Conservation (phyloP, 352 stramenopile genomes). For the Pythium insidiosum region DNA sequence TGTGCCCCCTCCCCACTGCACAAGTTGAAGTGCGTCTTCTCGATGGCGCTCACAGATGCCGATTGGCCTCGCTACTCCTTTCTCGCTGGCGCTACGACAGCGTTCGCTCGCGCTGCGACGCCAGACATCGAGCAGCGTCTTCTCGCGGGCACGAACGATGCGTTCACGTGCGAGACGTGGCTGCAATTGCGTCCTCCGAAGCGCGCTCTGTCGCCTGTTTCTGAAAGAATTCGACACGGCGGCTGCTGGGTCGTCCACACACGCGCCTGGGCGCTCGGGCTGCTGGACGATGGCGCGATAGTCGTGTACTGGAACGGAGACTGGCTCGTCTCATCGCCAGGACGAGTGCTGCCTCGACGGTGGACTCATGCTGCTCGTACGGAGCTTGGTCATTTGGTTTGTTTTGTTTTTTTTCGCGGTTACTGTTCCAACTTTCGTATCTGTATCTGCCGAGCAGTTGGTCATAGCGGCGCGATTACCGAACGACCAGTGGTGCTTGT, state of each 20-base stretch:
- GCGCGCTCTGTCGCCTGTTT: background rate
- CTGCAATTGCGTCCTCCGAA: constrained; percentile 17
- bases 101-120: constrained; percentile 1
- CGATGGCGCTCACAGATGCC: constrained; percentile 29
- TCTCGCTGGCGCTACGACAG: constrained; percentile 8
- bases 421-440: too few relatives aligned
- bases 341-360: too few relatives aligned
- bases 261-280: background rate
- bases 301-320: too few relatives aligned
- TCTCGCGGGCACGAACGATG: background rate
- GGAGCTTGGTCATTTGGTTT: too few relatives aligned
- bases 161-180: constrained; percentile 26
- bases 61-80: constrained; percentile 33
- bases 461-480: background rate
- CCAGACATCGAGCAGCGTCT: constrained; percentile 5
- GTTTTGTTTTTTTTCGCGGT: too few relatives aligned
- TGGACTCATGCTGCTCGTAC: too few relatives aligned
- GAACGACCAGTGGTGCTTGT: too few relatives aligned
- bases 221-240: background rate
- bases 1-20: too few relatives aligned
- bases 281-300: constrained; percentile 9
- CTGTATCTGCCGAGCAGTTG: too few relatives aligned
- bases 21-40: too few relatives aligned
- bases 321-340: too few relatives aligned
- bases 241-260: constrained; percentile 26